These are phyloP conservation scores for Aureobasidium sp. DNA, from an alignment of 2,329 filamentous ascomycete species.

Conservation along the genomic window DNA sequence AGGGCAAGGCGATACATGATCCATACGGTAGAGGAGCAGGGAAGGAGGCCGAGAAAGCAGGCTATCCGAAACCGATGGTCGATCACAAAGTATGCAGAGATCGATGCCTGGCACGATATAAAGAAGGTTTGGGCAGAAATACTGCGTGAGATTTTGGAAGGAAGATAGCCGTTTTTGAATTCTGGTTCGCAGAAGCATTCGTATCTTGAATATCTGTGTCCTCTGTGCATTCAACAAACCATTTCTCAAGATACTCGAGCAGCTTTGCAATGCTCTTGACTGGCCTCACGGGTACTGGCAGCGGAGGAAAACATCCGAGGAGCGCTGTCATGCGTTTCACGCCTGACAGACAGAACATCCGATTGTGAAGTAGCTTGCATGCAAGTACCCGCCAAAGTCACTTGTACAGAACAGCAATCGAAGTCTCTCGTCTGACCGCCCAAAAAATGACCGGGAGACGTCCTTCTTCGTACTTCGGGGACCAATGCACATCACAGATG, in stretches of 20 bases:
- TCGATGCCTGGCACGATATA: constrained; percentile 63
- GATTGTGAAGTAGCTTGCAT: not conserved
- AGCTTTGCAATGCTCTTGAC: not conserved
- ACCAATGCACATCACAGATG: not conserved
- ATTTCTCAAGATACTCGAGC: too few relatives aligned
- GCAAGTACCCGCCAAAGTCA: not conserved
- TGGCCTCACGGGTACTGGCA: not conserved
- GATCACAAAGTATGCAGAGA: constrained; percentile 64
- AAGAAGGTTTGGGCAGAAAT: constrained; percentile 51
- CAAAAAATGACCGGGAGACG: not conserved
- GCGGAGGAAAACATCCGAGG: constrained; percentile 1
- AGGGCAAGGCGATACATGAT: constrained; percentile 69
- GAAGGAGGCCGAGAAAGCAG: constrained; percentile 53
- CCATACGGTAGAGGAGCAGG: constrained; percentile 63
- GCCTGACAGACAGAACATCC: not conserved
- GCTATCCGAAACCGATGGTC: constrained; percentile 70
- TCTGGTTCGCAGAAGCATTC: not conserved
- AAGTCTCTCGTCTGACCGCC: not conserved
- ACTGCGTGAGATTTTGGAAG: constrained; percentile 31
- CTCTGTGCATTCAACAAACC: too few relatives aligned
- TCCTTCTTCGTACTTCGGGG: not conserved
- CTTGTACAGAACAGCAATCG: not conserved
- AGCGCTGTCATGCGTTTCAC: not conserved
- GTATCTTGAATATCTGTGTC: too few relatives aligned
- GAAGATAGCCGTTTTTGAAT: not conserved